Conservation (phyloP, 768 basidiomycete genomes). For the Amanita phalloides region DNA sequence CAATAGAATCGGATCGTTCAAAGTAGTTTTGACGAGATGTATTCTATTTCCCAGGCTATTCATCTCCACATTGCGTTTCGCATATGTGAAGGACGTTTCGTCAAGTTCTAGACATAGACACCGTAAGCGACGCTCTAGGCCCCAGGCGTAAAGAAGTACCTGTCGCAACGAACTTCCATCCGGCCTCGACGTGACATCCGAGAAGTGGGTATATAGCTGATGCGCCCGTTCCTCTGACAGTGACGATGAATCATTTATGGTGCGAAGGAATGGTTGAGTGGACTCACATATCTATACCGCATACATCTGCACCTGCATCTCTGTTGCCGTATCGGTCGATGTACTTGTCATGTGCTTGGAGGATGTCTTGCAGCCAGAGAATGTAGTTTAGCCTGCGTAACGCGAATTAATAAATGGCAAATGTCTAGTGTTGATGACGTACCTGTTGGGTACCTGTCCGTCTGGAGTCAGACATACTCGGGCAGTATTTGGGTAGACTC, state of each 20-base stretch:
- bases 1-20: constrained; percentile 34
- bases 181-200: constrained; percentile 37
- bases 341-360: constrained; percentile 20
- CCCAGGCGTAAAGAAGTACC: constrained; percentile 28
- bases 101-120: constrained; percentile 54
- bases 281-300: constrained; percentile 67
- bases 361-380: constrained; percentile 72
- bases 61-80: constrained; percentile 40
- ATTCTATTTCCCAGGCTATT: constrained; percentile 52
- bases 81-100: constrained; percentile 40
- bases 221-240: constrained; percentile 75
- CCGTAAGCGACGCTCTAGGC: not conserved
- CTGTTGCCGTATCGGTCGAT: constrained; percentile 3
- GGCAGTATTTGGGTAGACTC: constrained; percentile 1
- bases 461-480: not conserved
- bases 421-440: not conserved
- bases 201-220: constrained; percentile 86
- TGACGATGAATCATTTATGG: not conserved
- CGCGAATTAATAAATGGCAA: not conserved
- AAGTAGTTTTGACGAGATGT: constrained; percentile 26
- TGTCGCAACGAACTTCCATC: constrained; percentile 58
- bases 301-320: constrained; percentile 14
- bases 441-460: constrained; percentile 66
- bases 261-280: not conserved
- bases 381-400: constrained; percentile 72